Percentiles rank a stretch among this genome's conserved stretches.
Evolutionary conservation across 192 early-diverging fungal species (phyloP).

Genomic region (Coemansia umbellata): DNA sequence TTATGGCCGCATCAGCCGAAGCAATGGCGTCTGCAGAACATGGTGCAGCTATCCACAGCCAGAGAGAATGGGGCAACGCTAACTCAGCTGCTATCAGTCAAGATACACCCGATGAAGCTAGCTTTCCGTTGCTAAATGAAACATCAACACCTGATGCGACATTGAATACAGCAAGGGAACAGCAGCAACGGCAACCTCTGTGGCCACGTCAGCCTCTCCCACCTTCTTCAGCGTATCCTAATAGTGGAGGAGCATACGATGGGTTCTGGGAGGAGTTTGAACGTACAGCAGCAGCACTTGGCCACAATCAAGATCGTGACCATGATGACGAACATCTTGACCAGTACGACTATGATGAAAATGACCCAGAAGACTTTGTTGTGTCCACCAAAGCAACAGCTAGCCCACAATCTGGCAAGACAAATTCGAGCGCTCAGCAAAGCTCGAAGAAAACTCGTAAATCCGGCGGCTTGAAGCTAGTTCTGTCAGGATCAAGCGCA

Average conservation of each 20-base stretch:
- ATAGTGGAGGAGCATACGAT: conserved; percentile 1
- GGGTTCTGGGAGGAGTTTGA: conserved; percentile 44
- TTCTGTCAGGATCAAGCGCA: conserved; percentile 30
- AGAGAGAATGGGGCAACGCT: not conserved
- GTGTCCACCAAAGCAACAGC: conserved; percentile 6
- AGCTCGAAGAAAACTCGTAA: conserved; percentile 31
- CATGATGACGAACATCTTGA: conserved; percentile 5
- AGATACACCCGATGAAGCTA: conserved; percentile 13
- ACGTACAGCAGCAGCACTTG: conserved; percentile 7
- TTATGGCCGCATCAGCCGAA: conserved; percentile 16
- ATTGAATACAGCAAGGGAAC: not conserved
- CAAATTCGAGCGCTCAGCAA: not conserved
- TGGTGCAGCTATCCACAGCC: not conserved
- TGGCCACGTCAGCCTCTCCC: conserved; percentile 37
- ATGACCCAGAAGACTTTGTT: conserved; percentile 20
- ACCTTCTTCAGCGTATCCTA: not conserved
- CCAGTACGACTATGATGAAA: not conserved
- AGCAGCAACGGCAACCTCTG: not conserved
- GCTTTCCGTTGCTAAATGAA: conserved; percentile 34
- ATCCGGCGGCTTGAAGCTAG: conserved; percentile 26
- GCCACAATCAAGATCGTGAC: not conserved
- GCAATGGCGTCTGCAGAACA: conserved; percentile 2
- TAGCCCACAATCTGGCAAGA: not conserved
- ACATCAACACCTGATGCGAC: not conserved
- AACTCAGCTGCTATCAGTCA: conserved; percentile 9